Percentiles rank a stretch among this genome's conserved stretches.
These are phyloP conservation scores for Microdochium bolleyi DNA, from an alignment of 2,329 filamentous ascomycete genomes.

Conservation along the genomic window DNA sequence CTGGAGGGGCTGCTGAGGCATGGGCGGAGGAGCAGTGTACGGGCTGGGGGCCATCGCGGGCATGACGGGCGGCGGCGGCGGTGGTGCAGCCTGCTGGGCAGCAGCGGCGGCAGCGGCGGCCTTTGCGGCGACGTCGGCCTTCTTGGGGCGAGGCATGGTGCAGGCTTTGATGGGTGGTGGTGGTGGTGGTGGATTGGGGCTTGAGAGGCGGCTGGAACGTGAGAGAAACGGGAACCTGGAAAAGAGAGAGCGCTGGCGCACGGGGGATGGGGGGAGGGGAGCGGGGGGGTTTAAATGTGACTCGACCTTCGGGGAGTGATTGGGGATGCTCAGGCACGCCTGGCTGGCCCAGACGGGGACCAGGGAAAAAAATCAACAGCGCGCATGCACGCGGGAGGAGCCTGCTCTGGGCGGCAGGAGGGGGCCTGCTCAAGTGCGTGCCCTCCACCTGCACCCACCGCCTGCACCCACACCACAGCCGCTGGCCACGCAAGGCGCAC, in stretches of 20 bases:
- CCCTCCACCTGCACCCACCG: too few species aligned
- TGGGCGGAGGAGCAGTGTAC: conserved; percentile 11
- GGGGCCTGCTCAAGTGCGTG: background rate
- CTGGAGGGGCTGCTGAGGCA: conserved; percentile 13
- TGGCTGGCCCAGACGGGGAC: background rate
- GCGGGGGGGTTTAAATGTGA: background rate
- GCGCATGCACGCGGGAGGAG: background rate
- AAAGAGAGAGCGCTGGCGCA: background rate
- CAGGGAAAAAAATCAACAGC: conserved; percentile 1
- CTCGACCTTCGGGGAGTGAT: background rate
- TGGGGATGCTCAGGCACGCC: background rate
- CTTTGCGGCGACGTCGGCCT: conserved; percentile 26
- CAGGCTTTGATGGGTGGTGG: background rate
- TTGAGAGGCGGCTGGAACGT: background rate
- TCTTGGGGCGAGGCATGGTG: conserved; percentile 24
- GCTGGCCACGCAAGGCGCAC: background rate
- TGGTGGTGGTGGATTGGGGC: background rate
- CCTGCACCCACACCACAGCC: background rate
- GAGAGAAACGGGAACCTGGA: background rate
- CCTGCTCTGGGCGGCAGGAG: background rate
- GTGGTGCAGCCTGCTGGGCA: conserved; percentile 9
- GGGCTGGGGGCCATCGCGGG: conserved; percentile 24
- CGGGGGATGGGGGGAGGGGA: background rate
- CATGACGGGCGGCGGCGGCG: conserved; percentile 22
- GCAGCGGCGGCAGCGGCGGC: conserved; percentile 17